Percentiles rank a stretch among this genome's conserved stretches.
Evolutionary conservation across 495 filamentous ascomycete species (phyloP).

Genomic region (Staphylotrichum longicolle): DNA sequence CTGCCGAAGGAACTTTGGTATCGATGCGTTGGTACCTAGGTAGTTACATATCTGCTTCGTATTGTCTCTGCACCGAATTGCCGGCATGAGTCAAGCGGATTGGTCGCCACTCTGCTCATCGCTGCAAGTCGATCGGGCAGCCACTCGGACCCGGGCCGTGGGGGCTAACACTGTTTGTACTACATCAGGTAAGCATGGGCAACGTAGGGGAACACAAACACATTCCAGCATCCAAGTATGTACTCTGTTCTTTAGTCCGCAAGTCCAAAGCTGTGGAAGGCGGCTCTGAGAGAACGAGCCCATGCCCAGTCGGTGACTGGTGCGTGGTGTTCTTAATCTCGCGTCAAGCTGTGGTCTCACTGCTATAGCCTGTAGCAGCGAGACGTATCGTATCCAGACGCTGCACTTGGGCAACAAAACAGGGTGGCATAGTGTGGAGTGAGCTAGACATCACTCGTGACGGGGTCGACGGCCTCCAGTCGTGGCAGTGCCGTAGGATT

Average conservation of each 20-base stretch:
- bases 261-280: constrained; percentile 50
- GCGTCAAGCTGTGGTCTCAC: constrained; percentile 50
- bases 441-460: constrained; percentile 2
- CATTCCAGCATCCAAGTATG: constrained; percentile 28
- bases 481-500: constrained; percentile 2
- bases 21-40: neutral
- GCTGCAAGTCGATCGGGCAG: constrained; percentile 10
- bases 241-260: constrained; percentile 56
- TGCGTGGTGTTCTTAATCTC: constrained; percentile 41
- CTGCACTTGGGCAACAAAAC: constrained; percentile 15
- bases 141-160: constrained; percentile 11
- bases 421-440: neutral
- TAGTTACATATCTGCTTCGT: no score
- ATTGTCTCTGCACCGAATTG: constrained; percentile 10
- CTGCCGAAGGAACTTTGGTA: neutral
- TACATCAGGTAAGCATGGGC: constrained; percentile 21
- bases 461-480: neutral
- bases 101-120: constrained; percentile 1
- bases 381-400: constrained; percentile 56
- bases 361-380: constrained; percentile 44
- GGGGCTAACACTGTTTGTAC: neutral
- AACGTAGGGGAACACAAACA: neutral
- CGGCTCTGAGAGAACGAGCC: constrained; percentile 54
- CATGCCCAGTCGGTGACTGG: constrained; percentile 27
- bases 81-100: constrained; percentile 10